Evolutionary conservation across 805 yeast genomes (phyloP), one percentile per base, ranked within the genome.

Genomic region (Candida germanica): DNA sequence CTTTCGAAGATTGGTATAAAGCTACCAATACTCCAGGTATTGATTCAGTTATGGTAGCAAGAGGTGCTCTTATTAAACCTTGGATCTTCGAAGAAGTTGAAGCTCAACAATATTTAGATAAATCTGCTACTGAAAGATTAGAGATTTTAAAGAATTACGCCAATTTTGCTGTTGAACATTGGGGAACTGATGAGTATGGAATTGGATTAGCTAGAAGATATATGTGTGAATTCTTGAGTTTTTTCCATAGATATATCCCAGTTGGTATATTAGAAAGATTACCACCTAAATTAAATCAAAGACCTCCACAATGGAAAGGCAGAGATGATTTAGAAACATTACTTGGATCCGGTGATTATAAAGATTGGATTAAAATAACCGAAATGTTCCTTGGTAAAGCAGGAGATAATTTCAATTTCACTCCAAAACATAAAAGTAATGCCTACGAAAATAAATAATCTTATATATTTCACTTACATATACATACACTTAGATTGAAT

Each of bases 81-180:
- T 93, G 99, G 99, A 86, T 93, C 34, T 93, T 91, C 50, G 97
- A 93, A 65, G 99, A 93, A 63, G 77, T 93, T 38, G 94, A 91
- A 40, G 71, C 91, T 5, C 79, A 80, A 50, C 98, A 93, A 60
- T 80, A 87, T 58, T 62, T 93, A 44, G 99, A 93, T 59, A 93
- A 91, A 64, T 70, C 87, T 2, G 81, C 96, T n/a, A 69, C 82
- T 14, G 97, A 93, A 62, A 77, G 99, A 59, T 73, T 93, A 38
- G 94, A 81, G 24, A 76, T 83, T 28, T 59, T 91, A 50, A 68
- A 70, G 44, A 73, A 71, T 34, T 93, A 80, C 56, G 79, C 95
- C 3, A 64, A 80, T 36, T 85, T 67, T 56, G 97, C 98, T 0
- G 70, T 93, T 47, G 87, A 87, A 49, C 98, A 93, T 61, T 93